Percentiles rank a stretch among this genome's conserved stretches.
Conservation (phyloP, 257 asterid genomes). For the Eucommia ulmoides region DNA sequence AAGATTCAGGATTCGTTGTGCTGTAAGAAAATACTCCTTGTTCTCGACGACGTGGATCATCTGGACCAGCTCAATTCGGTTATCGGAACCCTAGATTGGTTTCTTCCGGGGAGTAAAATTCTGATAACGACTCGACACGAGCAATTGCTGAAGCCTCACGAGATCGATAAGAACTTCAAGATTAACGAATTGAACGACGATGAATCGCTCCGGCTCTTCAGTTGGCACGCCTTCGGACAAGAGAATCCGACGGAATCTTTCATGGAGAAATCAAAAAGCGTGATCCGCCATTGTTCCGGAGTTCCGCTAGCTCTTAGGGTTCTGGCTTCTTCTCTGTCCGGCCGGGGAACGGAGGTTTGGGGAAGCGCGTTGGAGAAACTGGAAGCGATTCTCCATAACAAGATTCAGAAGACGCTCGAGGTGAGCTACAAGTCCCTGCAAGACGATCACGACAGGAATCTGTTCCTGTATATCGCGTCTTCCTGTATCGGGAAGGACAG, state of each 20-base stretch:
- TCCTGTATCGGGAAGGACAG: not conserved
- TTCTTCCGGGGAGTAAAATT: not conserved
- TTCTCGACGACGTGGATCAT: not conserved
- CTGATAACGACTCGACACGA: not conserved
- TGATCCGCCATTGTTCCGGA: conserved; percentile 6
- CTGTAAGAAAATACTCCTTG: not conserved
- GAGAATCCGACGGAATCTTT: not conserved
- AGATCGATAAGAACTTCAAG: not conserved
- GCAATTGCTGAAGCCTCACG: not conserved
- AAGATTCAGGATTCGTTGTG: not conserved
- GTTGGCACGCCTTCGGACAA: conserved; percentile 16
- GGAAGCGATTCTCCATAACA: not conserved
- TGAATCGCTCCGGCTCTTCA: conserved; percentile 6
- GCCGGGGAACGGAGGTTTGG: conserved; percentile 5
- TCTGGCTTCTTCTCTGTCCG: conserved; percentile 10
- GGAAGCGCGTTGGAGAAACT: conserved; percentile 3
- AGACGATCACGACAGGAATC: conserved; percentile 2
- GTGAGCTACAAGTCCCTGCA: conserved; percentile 1
- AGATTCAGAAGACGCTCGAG: not conserved
- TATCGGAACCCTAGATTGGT: not conserved
- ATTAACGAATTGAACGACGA: not conserved
- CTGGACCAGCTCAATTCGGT: not conserved
- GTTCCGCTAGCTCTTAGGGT: conserved; percentile 12
- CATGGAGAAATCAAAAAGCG: not conserved
- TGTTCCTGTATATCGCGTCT: not conserved